Evolutionary conservation across 169 alveolate genomes (phyloP).

Genomic region (Perkinsus marinus): DNA sequence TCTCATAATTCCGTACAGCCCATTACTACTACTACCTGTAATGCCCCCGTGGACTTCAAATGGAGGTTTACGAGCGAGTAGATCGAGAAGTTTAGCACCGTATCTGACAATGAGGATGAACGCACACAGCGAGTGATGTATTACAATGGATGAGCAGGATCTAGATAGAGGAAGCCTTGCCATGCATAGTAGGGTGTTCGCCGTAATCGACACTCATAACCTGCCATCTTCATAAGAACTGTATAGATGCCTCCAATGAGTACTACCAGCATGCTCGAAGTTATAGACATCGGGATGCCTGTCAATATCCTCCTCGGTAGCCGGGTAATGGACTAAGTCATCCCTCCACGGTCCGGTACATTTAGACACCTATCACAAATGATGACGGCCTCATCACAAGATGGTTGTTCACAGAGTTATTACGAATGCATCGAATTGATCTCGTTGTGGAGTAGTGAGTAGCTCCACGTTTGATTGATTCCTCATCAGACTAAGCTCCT

Average conservation of each 20-base stretch:
- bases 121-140: background rate
- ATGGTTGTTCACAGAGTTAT: background rate
- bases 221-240: background rate
- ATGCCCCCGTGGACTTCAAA: background rate
- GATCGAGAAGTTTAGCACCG: background rate
- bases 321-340: background rate
- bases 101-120: background rate
- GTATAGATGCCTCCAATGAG: background rate
- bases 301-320: background rate
- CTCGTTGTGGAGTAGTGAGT: background rate
- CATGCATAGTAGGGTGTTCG: background rate
- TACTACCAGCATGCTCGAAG: background rate
- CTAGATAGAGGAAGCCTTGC: background rate
- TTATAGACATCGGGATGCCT: background rate
- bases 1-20: no score
- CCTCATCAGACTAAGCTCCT: background rate
- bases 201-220: background rate
- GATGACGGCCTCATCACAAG: background rate
- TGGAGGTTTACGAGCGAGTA: background rate
- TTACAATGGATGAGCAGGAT: background rate
- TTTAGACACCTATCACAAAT: background rate
- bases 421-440: background rate
- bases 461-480: background rate
- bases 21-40: background rate
- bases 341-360: background rate